These are phyloP conservation scores for Arthrobotrys sphaeroides DNA, from an alignment of 2,329 filamentous ascomycete genomes.

Conservation along the genomic window DNA sequence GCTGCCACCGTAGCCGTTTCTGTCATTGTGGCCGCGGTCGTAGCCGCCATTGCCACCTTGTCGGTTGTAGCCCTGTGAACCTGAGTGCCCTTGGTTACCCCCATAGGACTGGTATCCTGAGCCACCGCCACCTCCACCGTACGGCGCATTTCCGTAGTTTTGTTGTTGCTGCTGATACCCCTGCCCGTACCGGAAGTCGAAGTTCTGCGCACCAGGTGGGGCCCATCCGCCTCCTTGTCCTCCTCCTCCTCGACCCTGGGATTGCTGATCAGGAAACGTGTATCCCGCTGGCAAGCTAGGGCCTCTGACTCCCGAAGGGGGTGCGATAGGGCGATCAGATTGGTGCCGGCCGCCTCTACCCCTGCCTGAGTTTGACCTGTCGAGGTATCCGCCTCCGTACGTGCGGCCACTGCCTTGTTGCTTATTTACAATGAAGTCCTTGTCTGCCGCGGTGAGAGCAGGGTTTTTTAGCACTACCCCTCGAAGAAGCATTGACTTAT, in stretches of 20 bases:
- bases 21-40: conserved; percentile 56
- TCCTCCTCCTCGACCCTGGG: neutral
- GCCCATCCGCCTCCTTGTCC: conserved; percentile 21
- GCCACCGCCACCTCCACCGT: neutral
- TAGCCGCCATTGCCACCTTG: conserved; percentile 41
- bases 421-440: conserved; percentile 75
- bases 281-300: conserved; percentile 47
- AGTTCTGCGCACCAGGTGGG: conserved; percentile 24
- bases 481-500: conserved; percentile 93
- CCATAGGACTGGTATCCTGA: conserved; percentile 44
- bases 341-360: conserved; percentile 60
- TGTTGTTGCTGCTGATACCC: conserved; percentile 45
- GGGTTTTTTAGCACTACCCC: conserved; percentile 78
- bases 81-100: conserved; percentile 37
- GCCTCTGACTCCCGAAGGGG: conserved; percentile 55
- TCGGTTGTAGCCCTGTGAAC: neutral
- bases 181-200: conserved; percentile 24
- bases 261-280: conserved; percentile 29
- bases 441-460: conserved; percentile 77
- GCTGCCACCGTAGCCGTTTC: conserved; percentile 57
- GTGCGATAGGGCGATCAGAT: conserved; percentile 64
- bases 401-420: conserved; percentile 73
- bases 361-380: conserved; percentile 56
- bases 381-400: conserved; percentile 67
- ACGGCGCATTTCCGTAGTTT: conserved; percentile 8